Evolutionary conservation across 2,329 filamentous ascomycete genomes (phyloP), one percentile per base, ranked within the genome.

Genomic region (Aureobasidium sp.): DNA sequence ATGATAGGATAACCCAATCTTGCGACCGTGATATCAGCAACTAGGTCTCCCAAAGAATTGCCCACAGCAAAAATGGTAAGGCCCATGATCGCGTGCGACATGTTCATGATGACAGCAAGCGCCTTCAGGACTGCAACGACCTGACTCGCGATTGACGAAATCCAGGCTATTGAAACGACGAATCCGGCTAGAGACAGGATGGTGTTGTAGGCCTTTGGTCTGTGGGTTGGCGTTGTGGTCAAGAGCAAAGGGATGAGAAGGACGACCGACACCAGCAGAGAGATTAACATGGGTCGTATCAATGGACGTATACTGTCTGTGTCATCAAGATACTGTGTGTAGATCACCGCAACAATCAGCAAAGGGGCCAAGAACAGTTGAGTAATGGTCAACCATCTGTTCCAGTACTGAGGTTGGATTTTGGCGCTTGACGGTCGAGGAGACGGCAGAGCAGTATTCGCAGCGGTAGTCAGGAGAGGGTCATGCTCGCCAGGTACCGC

Each of bases 11-110:
- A 96, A 2, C 93, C 93, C 2, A 98, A 80, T 29, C 88, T 82
- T 3, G 93, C 93, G 32, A 98, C 87, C 0, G 93, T 98, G 51
- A 97, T 87, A 66, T 98, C 87, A 14, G 93, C 91, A 8, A 98
- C 89, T 14, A 98, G 76, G 63, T 98, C 93, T 32, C 93, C 91
- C 7, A 97, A 78, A 7, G 88, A 95, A 70, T 98, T 98, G 24
- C 93, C 93, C 29, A 96, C 89, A 2, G 93, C 93, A 67, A 98
- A 98, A 52, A 98, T 85, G 14, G 93, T 98, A 48, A 98, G 79
- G 1, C 93, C 93, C 10, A 98, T 79, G 58, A 98, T 88, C 3
- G 93, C 93, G 69, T 98, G 93, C 14, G 86, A 93, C 65, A 98
- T 98, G 63, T 87, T 85, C 53, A 95, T 74, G 47, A 98, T 88